Evolutionary conservation across 164 flowering plant genomes (phyloP).

Genomic region (Sedum album): DNA sequence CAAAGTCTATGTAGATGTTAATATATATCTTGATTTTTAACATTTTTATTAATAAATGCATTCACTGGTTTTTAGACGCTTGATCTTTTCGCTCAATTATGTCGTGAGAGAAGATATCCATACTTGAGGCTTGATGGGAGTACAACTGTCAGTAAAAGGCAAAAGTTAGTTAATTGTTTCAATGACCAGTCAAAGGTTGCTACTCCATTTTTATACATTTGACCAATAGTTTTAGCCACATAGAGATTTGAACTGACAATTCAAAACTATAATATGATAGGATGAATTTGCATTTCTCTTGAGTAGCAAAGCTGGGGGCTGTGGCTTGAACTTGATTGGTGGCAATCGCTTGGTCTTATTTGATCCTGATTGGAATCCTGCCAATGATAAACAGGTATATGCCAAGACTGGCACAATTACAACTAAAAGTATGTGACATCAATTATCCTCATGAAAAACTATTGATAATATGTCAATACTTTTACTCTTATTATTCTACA

Average conservation of each 20-base stretch:
- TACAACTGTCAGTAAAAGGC: slow-evolving; percentile 88
- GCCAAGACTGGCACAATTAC: neutral
- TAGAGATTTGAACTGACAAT: slow-evolving; percentile 6
- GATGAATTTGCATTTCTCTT: slow-evolving; percentile 95
- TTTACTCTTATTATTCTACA: neutral
- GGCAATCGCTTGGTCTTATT: slow-evolving; percentile 90
- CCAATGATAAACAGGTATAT: slow-evolving; percentile 94
- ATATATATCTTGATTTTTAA: neutral
- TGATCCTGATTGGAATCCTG: slow-evolving; percentile 99
- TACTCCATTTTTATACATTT: neutral
- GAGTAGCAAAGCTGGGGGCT: slow-evolving; percentile 99
- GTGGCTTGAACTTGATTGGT: slow-evolving; percentile 97
- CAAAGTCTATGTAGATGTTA: neutral
- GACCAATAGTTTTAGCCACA: neutral
- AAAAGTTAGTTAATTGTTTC: slow-evolving; percentile 78
- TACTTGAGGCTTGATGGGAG: slow-evolving; percentile 91
- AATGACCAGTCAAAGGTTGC: slow-evolving; percentile 74
- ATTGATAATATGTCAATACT: neutral
- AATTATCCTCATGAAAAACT: neutral
- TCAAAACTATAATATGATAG: slow-evolving; percentile 25
- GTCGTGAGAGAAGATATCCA: slow-evolving; percentile 96
- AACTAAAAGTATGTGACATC: neutral
- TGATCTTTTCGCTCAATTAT: slow-evolving; percentile 92
- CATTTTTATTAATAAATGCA: neutral
- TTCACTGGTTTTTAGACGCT: slow-evolving; percentile 48